phyloP scores from a whole-genome alignment of 768 basidiomycete species.

The Serendipita sp. region DNA sequence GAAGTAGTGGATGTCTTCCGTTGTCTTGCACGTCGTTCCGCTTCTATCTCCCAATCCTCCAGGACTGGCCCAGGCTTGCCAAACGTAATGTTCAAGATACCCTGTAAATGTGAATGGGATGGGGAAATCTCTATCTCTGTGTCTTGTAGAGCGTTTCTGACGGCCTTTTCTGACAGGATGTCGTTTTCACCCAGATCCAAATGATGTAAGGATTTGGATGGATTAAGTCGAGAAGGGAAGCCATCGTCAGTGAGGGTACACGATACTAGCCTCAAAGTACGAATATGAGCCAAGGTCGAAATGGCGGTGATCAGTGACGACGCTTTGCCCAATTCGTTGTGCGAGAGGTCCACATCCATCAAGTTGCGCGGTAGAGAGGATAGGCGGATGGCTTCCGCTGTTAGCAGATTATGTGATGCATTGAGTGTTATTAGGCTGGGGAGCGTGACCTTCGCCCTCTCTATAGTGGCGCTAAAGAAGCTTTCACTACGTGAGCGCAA shows the following conservation, averaged over 20 bases:
- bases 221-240: slow-evolving; percentile 28
- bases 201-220: slow-evolving; percentile 36
- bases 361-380: slow-evolving; percentile 35
- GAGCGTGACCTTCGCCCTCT: slow-evolving; percentile 44
- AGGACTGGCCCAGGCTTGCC: slow-evolving; percentile 49
- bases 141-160: slow-evolving; percentile 31
- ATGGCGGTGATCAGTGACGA: slow-evolving; percentile 31
- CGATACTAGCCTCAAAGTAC: slow-evolving; percentile 27
- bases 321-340: slow-evolving; percentile 41
- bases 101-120: slow-evolving; percentile 33
- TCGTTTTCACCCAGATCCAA: slow-evolving; percentile 55
- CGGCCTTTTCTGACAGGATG: slow-evolving; percentile 28
- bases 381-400: slow-evolving; percentile 36
- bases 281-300: slow-evolving; percentile 32
- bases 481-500: slow-evolving; percentile 21
- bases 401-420: slow-evolving; percentile 49
- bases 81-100: slow-evolving; percentile 38
- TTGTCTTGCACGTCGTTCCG: slow-evolving; percentile 24
- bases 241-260: slow-evolving; percentile 31
- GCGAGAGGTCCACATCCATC: slow-evolving; percentile 44
- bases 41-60: slow-evolving; percentile 68
- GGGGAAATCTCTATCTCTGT: slow-evolving; percentile 36
- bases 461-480: slow-evolving; percentile 38
- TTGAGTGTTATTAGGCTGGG: slow-evolving; percentile 50
- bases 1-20: slow-evolving; percentile 7